Percentiles rank a stretch among this genome's conserved stretches.
Conservation (phyloP, 345 rosid species). For the Rhodamnia argentea region DNA sequence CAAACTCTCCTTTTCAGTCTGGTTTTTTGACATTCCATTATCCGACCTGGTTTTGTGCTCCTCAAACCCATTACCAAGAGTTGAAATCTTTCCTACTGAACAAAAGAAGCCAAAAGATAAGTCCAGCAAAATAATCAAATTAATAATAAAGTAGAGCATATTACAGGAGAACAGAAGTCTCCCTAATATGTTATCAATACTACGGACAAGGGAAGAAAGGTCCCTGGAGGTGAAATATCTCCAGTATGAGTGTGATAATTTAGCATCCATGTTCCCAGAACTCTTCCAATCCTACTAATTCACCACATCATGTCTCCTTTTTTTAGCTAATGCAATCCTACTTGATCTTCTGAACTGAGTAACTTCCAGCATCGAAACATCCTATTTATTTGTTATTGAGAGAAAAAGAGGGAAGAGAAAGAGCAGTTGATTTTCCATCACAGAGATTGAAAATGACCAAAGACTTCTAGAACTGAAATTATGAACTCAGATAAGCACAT, state of each 20-base stretch:
- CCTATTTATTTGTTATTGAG: background rate
- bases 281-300: background rate
- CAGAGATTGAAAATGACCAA: background rate
- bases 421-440: background rate
- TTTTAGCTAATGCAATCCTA: background rate
- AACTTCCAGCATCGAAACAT: background rate
- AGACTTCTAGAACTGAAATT: background rate
- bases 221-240: background rate
- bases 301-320: background rate
- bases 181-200: background rate
- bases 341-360: background rate
- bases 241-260: background rate
- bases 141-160: background rate
- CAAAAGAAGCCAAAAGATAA: background rate
- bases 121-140: background rate
- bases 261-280: background rate
- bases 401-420: background rate
- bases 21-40: slow-evolving; percentile 22
- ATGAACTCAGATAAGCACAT: background rate
- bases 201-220: background rate
- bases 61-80: slow-evolving; percentile 36
- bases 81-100: slow-evolving; percentile 41
- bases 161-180: background rate
- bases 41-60: slow-evolving; percentile 44
- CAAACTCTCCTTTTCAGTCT: slow-evolving; percentile 36